These are phyloP conservation scores for Aspergillus ochraceus DNA, from an alignment of 2,329 filamentous ascomycete genomes.

Conservation along the genomic window DNA sequence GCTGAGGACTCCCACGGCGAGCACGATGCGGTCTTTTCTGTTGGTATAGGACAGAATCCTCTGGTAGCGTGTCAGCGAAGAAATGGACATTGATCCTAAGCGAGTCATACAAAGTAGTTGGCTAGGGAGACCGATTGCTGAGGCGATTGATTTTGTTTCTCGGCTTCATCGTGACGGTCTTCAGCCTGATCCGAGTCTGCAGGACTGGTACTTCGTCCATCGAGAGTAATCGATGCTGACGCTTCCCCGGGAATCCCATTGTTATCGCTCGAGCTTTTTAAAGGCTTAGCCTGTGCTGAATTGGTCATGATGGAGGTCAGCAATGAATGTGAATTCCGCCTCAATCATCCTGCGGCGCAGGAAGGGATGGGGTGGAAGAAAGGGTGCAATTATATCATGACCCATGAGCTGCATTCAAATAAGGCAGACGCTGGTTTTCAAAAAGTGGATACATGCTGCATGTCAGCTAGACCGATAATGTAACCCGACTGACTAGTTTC, in stretches of 20 bases:
- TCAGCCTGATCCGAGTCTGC: not conserved
- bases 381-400: no score
- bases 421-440: no score
- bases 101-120: constrained; percentile 15
- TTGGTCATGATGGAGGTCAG: not conserved
- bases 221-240: not conserved
- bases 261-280: no score
- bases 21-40: constrained; percentile 17
- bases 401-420: no score
- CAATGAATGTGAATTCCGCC: not conserved
- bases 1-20: constrained; percentile 21
- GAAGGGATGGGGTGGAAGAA: no score
- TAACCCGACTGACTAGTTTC: no score
- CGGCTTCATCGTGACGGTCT: not conserved
- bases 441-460: no score
- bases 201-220: not conserved
- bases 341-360: not conserved
- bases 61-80: constrained; percentile 7
- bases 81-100: not conserved
- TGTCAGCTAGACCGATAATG: no score
- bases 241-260: no score
- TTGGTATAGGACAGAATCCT: constrained; percentile 24
- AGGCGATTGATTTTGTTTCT: not conserved
- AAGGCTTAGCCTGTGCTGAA: not conserved
- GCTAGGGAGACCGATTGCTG: constrained; percentile 11